A percentile compares a stretch with the other conserved stretches of the same genome.
phyloP scores from a whole-genome alignment of 371 early-diverging fungal genomes.

The Mucor circinelloides region DNA sequence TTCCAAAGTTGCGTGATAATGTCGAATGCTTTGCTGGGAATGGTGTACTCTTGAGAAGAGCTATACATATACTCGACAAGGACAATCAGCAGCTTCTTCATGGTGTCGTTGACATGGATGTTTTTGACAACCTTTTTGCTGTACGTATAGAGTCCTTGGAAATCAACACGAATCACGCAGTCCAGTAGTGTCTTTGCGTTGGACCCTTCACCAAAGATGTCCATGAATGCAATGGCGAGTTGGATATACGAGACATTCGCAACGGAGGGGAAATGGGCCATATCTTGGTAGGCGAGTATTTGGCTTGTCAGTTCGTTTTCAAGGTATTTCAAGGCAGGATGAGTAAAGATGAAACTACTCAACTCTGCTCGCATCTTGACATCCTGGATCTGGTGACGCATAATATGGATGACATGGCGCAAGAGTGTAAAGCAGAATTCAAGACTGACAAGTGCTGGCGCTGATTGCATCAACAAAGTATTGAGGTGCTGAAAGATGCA shows the following conservation, averaged over 20 bases:
- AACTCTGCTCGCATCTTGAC: slow-evolving; percentile 17
- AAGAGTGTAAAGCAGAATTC: slow-evolving; percentile 33
- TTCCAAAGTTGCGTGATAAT: slow-evolving; percentile 32
- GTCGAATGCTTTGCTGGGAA: slow-evolving; percentile 28
- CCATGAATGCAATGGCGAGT: slow-evolving; percentile 20
- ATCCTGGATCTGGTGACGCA: slow-evolving; percentile 16
- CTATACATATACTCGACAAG: slow-evolving; percentile 29
- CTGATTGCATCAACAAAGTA: slow-evolving; percentile 10
- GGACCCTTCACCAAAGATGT: slow-evolving; percentile 30
- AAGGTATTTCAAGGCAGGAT: slow-evolving; percentile 32
- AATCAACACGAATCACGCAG: slow-evolving; percentile 26
- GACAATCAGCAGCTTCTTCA: slow-evolving; percentile 28
- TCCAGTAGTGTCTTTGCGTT: slow-evolving; percentile 22
- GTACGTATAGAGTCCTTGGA: slow-evolving; percentile 10
- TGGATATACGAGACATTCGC: background rate
- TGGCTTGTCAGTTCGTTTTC: slow-evolving; percentile 7
- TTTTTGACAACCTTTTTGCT: slow-evolving; percentile 11
- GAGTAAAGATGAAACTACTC: slow-evolving; percentile 15
- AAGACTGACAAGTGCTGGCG: background rate
- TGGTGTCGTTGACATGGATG: slow-evolving; percentile 1
- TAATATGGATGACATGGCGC: slow-evolving; percentile 19
- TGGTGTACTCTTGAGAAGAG: background rate
- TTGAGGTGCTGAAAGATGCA: slow-evolving; percentile 40
- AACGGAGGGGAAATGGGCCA: slow-evolving; percentile 6
- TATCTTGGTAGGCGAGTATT: background rate